These are phyloP conservation scores for Blumeriella jaapii DNA, from an alignment of 2,329 filamentous ascomycete species.

Conservation along the genomic window DNA sequence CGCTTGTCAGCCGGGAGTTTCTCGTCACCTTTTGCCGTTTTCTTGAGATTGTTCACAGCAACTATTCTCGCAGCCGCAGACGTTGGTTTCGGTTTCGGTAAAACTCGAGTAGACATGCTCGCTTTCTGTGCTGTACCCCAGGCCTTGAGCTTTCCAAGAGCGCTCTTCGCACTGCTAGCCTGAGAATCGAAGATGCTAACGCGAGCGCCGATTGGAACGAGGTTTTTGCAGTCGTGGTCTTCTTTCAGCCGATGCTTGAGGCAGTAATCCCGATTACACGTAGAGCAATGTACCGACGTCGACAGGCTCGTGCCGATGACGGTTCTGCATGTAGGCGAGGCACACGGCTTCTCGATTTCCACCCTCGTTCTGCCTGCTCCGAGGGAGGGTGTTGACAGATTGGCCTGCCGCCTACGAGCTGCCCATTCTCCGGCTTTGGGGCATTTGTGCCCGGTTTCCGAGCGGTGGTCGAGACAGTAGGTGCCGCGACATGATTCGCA, in stretches of 20 bases:
- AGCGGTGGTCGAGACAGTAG: slow-evolving; percentile 89
- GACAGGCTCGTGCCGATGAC: slow-evolving; percentile 55
- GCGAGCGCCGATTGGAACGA: slow-evolving; percentile 47
- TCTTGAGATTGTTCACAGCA: slow-evolving; percentile 70
- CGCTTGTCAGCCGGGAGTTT: slow-evolving; percentile 72
- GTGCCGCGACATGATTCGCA: slow-evolving; percentile 80
- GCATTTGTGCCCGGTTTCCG: slow-evolving; percentile 69
- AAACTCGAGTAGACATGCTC: slow-evolving; percentile 30
- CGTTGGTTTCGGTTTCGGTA: slow-evolving; percentile 53
- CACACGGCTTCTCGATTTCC: slow-evolving; percentile 57
- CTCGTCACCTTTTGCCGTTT: slow-evolving; percentile 78
- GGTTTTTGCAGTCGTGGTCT: slow-evolving; percentile 75
- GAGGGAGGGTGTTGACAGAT: slow-evolving; percentile 41
- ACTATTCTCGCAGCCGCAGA: slow-evolving; percentile 52
- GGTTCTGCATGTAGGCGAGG: slow-evolving; percentile 54
- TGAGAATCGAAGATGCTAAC: slow-evolving; percentile 34
- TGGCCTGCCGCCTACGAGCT: slow-evolving; percentile 41
- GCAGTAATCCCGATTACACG: slow-evolving; percentile 65
- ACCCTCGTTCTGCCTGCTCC: slow-evolving; percentile 42
- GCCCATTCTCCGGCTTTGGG: slow-evolving; percentile 50
- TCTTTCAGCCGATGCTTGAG: slow-evolving; percentile 65
- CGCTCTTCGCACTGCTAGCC: slow-evolving; percentile 56
- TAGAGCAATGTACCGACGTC: slow-evolving; percentile 58
- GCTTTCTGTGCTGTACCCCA: slow-evolving; percentile 71
- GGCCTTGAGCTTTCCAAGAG: slow-evolving; percentile 63